phyloP scores from a whole-genome alignment of 2,329 filamentous ascomycete genomes.

The Microcera coccophila region DNA sequence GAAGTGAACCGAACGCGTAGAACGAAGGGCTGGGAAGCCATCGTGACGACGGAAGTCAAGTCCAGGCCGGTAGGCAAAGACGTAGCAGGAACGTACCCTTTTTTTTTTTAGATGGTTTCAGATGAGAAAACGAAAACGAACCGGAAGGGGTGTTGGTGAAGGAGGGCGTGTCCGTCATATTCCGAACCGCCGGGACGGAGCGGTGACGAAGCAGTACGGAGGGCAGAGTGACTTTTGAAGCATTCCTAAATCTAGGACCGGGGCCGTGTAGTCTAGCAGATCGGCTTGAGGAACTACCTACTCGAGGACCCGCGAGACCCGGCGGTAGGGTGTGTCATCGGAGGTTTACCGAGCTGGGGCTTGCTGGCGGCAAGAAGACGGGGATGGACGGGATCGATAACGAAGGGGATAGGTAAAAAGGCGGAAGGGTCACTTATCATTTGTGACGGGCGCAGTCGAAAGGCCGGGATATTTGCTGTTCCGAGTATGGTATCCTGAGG shows the following conservation, averaged over 20 bases:
- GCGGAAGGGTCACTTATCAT: too few relatives aligned
- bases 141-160: not conserved
- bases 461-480: not conserved
- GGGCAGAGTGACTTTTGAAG: not conserved
- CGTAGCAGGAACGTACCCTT: too few relatives aligned
- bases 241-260: not conserved
- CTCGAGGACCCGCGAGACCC: too few relatives aligned
- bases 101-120: too few relatives aligned
- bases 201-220: not conserved
- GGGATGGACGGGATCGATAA: slow-evolving; percentile 2
- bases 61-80: too few relatives aligned
- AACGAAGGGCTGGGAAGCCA: too few relatives aligned
- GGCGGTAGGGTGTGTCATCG: not conserved
- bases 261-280: not conserved
- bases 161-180: not conserved
- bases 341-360: not conserved
- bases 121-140: not conserved
- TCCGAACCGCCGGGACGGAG: not conserved
- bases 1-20: too few relatives aligned
- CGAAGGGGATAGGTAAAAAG: not conserved
- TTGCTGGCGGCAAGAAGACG: not conserved
- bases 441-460: not conserved
- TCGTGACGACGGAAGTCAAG: not conserved
- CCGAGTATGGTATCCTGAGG: too few relatives aligned
- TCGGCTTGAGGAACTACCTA: too few relatives aligned